A percentile compares a stretch with the other conserved stretches of the same genome.
Evolutionary conservation across 352 stramenopile species (phyloP).

Genomic region (Halophytophthora batemanensis): DNA sequence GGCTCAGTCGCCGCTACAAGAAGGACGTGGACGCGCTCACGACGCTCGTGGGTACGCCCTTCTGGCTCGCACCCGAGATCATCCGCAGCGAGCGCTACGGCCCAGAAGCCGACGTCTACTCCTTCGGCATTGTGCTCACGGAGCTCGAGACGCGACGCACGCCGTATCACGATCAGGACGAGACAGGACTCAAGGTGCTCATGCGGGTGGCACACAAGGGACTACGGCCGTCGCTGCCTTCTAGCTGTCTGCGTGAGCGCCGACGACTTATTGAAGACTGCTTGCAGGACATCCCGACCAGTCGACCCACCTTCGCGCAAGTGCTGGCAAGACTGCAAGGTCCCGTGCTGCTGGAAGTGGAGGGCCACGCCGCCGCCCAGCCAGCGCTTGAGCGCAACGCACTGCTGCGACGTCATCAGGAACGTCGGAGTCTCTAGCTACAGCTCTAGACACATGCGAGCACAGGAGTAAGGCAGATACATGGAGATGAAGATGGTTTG

Average conservation of each 20-base stretch:
- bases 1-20: conserved; percentile 77
- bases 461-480: too few species aligned
- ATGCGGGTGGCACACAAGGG: conserved; percentile 75
- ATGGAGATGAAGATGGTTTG: too few species aligned
- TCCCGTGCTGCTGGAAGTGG: conserved; percentile 73
- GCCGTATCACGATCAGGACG: conserved; percentile 75
- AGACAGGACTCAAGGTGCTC: conserved; percentile 76
- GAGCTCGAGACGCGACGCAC: conserved; percentile 82
- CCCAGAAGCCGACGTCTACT: conserved; percentile 81
- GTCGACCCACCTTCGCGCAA: conserved; percentile 72
- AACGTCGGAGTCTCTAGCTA: conserved; percentile 29
- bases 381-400: conserved; percentile 35
- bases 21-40: conserved; percentile 82
- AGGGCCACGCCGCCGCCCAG: conserved; percentile 42
- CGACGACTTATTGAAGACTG: conserved; percentile 75
- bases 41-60: conserved; percentile 82
- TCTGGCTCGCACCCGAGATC: conserved; percentile 87
- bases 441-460: too few species aligned
- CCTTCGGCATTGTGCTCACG: conserved; percentile 86
- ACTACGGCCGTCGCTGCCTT: conserved; percentile 67
- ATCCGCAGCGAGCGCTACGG: conserved; percentile 86
- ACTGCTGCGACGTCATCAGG: conserved; percentile 30
- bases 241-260: conserved; percentile 50
- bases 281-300: conserved; percentile 45
- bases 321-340: conserved; percentile 75